Base-by-base conservation (phyloP, 768 basidiomycete genomes). In the Naematelia encephala region DNA sequence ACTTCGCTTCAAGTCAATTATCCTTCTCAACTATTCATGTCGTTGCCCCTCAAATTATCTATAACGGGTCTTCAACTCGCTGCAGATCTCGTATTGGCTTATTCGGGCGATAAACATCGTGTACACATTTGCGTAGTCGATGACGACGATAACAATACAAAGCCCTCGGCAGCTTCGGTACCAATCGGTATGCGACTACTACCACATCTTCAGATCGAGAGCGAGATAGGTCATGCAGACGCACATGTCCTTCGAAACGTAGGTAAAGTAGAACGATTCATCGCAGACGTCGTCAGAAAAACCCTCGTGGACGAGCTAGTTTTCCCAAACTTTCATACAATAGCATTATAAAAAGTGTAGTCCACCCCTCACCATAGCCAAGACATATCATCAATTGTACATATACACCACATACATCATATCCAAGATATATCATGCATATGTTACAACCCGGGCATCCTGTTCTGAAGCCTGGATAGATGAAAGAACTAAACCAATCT, bases 1-100 rank as follows among this genome's bases (percentile, higher is more conserved):
- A 98, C 96, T 0, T 93, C 91, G 8, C 82, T 98, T 25, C 84
- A 92, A 61, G 92, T 99, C 78, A 96, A 99, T 78, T 97, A 98
- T 75, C 96, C 96, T 4, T 91, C 91, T 0, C 87, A 88, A 0
- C 84, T 88, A 75, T 98, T 99, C 82, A 97, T 99, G 93, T 87
- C 90, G 13, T 83, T 99, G 23, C 96, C 96, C 5, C 89, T 99
- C 76, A 88, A 89, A 70, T 85, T 98, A 55, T 88, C 87, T n/a
- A 84, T 98, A 25, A 93, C 88, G 0, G 90, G 90, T 0, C 81
- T 98, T 58, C 81, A 91, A 13, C 90, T 98, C 76, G 82, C 83
- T 12, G 90, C 90, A 57, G 90, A 94, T 69, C 79, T 98, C 46
- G 88, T 89, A 8, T 83, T 97, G 30, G 96, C 94, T 12, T 97